Base-by-base conservation (phyloP, 495 filamentous ascomycete genomes). In the Lophiotrema nucula region DNA sequence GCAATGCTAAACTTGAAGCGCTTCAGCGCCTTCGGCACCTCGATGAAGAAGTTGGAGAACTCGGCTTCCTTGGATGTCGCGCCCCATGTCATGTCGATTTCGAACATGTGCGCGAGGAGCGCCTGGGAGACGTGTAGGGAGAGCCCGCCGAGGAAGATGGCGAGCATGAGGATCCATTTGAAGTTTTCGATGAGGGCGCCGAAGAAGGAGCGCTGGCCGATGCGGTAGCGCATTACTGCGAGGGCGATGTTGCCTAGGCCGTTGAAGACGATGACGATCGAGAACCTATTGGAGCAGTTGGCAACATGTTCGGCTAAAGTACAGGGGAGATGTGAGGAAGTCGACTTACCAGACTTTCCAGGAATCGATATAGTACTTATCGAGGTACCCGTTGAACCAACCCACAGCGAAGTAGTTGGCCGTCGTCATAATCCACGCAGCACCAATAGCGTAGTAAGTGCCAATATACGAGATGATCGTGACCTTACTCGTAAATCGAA, bases 401-500 rank as follows among this genome's bases (percentile, higher is more conserved):
- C 76, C 88, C 49, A 88, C 80, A 46, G 87, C 73, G 74, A 90
- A 88, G 69, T 90, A 92, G 73, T 92, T 92, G 58, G 76, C 76
- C 12, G 82, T 76, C 3, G 88, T 90, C 76, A 92, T 78, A 67
- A 90, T 79, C 88, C 88, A 90, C 31, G 88, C 85, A n/a, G 86
- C 83, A 13, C 80, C 88, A 57, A 92, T 86, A 49, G 88, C 88
- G 69, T 90, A 92, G 73, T 92, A 92, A n/a, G 88, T 90, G 18
- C 88, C 88, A 59, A 92, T 88, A 69, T 92, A 92, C 0, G 88
- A 87, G 62, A 90, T 75, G 63, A 90, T 86, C 31, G 88, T 90
- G 64, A 90, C 73, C 71, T 92, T 92, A 52, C 83, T 87, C 6
- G 87, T 87, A 60, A 92, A 77, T 6, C 83, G 86, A 64, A 90